phyloP scores from a whole-genome alignment of 495 filamentous ascomycete species.

The Penicillium dipodomyicola region DNA sequence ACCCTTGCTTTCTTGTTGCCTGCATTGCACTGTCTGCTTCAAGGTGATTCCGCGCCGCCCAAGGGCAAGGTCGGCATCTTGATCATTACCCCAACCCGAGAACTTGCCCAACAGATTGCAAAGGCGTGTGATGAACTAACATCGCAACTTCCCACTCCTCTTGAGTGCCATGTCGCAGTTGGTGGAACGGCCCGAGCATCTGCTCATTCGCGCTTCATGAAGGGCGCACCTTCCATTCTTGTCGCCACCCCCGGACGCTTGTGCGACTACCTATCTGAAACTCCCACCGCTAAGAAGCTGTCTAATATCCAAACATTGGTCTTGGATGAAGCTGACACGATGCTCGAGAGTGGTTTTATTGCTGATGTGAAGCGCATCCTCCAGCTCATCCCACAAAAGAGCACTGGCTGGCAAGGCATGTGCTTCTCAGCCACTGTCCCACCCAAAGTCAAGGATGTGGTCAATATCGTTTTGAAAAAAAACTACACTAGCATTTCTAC shows the following conservation, averaged over 20 bases:
- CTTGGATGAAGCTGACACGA: constrained; percentile 66
- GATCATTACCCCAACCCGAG: constrained; percentile 63
- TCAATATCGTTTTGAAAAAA: constrained; percentile 53
- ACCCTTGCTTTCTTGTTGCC: constrained; percentile 78
- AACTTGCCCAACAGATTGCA: constrained; percentile 65
- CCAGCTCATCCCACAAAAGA: constrained; percentile 55
- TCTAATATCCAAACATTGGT: constrained; percentile 56
- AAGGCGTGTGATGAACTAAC: constrained; percentile 55
- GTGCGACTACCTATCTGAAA: constrained; percentile 57
- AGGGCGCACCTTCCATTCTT: constrained; percentile 51
- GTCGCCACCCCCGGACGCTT: constrained; percentile 65
- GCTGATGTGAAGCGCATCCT: constrained; percentile 58
- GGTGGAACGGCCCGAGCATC: constrained; percentile 52
- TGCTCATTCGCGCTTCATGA: constrained; percentile 46
- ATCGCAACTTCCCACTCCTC: constrained; percentile 34
- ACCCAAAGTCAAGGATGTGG: constrained; percentile 58
- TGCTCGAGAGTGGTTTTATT: constrained; percentile 63
- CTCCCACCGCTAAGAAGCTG: constrained; percentile 40
- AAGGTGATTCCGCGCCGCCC: constrained; percentile 23
- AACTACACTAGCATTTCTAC: constrained; percentile 62
- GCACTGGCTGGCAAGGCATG: constrained; percentile 61
- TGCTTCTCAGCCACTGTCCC: constrained; percentile 71
- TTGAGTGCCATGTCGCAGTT: constrained; percentile 54
- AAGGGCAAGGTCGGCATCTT: constrained; percentile 57
- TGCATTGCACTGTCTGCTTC: constrained; percentile 64